Evolutionary conservation across 2,329 filamentous ascomycete species (phyloP).

Genomic region (Talaromyces sp.): DNA sequence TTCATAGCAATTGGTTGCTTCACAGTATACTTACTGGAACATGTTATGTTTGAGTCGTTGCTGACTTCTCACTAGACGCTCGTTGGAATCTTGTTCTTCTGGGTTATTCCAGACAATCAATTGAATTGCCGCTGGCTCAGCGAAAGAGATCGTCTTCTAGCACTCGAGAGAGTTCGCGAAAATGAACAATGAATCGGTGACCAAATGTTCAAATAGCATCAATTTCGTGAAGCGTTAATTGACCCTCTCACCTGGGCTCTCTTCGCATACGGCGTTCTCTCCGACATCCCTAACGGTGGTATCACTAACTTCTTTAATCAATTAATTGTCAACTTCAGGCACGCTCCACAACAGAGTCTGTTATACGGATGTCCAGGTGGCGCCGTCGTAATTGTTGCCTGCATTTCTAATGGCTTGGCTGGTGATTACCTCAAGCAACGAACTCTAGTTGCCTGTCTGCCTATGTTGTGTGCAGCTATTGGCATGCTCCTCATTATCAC

Average conservation of each 20-base stretch:
- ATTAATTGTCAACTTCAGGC: conserved; percentile 1
- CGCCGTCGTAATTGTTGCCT: neutral
- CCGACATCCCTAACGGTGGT: conserved; percentile 52
- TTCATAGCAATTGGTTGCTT: neutral
- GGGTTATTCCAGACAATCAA: neutral
- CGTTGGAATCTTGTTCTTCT: neutral
- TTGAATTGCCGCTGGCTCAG: neutral
- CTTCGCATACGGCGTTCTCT: conserved; percentile 51
- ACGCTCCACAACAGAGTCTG: neutral
- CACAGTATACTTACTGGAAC: too few species aligned
- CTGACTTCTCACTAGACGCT: neutral
- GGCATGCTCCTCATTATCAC: neutral
- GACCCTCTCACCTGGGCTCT: conserved; percentile 43
- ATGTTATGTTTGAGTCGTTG: too few species aligned
- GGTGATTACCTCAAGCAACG: conserved; percentile 1
- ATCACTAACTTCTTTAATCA: conserved; percentile 8
- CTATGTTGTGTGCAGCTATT: neutral
- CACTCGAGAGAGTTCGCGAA: neutral
- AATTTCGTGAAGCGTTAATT: neutral
- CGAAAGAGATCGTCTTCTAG: neutral
- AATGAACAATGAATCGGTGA: neutral
- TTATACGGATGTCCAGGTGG: neutral
- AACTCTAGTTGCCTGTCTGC: neutral
- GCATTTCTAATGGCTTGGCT: neutral
- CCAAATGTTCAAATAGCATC: neutral